A percentile compares a stretch with the other conserved stretches of the same genome.
These are phyloP conservation scores for Fusarium concolor DNA, from an alignment of 2,329 filamentous ascomycete species.

Conservation along the genomic window DNA sequence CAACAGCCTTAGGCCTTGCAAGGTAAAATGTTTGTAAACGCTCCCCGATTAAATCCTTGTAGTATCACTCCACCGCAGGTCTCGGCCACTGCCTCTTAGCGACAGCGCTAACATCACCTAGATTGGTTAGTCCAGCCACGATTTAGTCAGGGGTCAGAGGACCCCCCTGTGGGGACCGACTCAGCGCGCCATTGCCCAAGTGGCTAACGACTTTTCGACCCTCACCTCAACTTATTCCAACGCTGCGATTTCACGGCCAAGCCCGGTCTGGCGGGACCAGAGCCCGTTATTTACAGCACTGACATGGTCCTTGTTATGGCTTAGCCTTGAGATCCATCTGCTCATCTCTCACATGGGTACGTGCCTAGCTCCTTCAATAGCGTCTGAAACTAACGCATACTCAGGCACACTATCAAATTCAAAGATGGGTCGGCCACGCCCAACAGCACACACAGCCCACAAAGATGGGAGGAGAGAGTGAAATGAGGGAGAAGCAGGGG, in stretches of 20 bases:
- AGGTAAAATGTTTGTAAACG: conserved; percentile 7
- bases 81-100: conserved; percentile 22
- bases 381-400: conserved; percentile 30
- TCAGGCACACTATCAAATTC: conserved; percentile 32
- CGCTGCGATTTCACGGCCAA: conserved; percentile 12
- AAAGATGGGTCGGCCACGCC: conserved; percentile 16
- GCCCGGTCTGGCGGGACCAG: neutral
- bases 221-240: conserved; percentile 11
- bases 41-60: conserved; percentile 13
- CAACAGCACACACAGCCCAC: conserved; percentile 13
- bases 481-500: conserved; percentile 16
- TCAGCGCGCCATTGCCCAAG: conserved; percentile 11
- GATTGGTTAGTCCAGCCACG: conserved; percentile 9
- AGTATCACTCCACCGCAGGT: conserved; percentile 24
- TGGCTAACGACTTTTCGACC: conserved; percentile 25
- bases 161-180: neutral
- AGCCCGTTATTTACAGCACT: conserved; percentile 23
- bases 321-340: conserved; percentile 16
- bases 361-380: conserved; percentile 31
- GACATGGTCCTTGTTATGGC: neutral
- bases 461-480: conserved; percentile 9
- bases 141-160: conserved; percentile 28
- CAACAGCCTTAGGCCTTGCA: neutral
- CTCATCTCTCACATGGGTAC: conserved; percentile 13
- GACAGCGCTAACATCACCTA: conserved; percentile 8